These are phyloP conservation scores for Entophlyctis helioformis DNA, from an alignment of 192 early-diverging fungal genomes.

Conservation along the genomic window DNA sequence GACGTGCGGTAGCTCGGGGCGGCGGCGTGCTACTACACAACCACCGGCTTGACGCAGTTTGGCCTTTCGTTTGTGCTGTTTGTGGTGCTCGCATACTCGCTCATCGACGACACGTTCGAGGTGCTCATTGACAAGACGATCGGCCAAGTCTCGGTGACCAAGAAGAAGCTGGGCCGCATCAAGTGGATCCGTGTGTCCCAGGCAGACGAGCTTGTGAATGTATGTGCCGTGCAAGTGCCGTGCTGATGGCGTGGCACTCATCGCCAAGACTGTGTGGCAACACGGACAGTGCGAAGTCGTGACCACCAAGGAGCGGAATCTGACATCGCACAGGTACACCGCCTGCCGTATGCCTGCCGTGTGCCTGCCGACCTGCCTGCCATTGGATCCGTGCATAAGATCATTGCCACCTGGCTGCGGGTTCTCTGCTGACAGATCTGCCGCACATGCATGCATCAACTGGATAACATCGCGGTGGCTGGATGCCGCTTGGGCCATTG, in stretches of 20 bases:
- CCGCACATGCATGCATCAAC: too few relatives aligned
- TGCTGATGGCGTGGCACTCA: neutral
- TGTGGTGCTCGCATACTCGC: too few relatives aligned
- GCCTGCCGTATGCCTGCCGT: neutral
- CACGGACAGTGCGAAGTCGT: too few relatives aligned
- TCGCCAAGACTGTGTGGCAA: neutral
- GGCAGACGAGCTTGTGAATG: constrained; percentile 7
- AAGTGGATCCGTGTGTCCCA: constrained; percentile 9
- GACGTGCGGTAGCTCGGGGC: neutral
- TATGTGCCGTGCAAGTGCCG: neutral
- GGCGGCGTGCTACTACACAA: neutral
- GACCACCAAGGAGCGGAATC: too few relatives aligned
- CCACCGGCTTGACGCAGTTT: neutral
- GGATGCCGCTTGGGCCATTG: too few relatives aligned
- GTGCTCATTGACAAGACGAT: constrained; percentile 11
- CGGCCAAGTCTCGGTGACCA: constrained; percentile 8
- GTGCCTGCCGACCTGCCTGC: too few relatives aligned
- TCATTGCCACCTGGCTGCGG: neutral
- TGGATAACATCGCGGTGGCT: too few relatives aligned
- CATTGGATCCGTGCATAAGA: neutral
- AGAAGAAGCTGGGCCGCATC: constrained; percentile 9
- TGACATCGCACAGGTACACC: too few relatives aligned
- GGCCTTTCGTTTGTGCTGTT: neutral
- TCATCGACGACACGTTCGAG: constrained; percentile 11
- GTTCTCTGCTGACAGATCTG: neutral